phyloP scores from a whole-genome alignment of 192 early-diverging fungal genomes.

The Phycomyces blakesleeanus region DNA sequence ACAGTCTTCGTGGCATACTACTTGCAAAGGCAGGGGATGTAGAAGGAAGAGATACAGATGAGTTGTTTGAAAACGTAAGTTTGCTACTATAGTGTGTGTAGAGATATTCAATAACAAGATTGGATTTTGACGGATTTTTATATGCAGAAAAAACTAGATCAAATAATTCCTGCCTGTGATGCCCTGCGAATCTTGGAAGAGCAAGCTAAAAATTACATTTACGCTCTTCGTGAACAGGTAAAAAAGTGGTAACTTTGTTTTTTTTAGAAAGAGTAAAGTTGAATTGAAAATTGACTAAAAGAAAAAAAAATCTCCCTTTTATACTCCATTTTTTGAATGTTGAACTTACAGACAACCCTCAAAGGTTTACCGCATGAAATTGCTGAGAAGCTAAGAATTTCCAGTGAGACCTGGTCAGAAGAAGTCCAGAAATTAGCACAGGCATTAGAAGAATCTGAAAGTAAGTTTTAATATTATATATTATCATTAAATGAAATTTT shows the following conservation, averaged over 20 bases:
- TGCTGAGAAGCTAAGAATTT: slow-evolving; percentile 10
- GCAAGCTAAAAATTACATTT: slow-evolving; percentile 23
- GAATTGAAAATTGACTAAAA: no score
- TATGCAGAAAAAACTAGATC: background rate
- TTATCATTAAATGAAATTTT: background rate
- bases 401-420: slow-evolving; percentile 21
- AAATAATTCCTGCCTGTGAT: background rate
- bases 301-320: no score
- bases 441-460: slow-evolving; percentile 24
- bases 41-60: slow-evolving; percentile 11
- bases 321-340: no score
- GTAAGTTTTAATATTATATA: slow-evolving; percentile 7
- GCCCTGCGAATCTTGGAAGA: slow-evolving; percentile 14
- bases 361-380: slow-evolving; percentile 13
- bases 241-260: no score
- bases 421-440: slow-evolving; percentile 19
- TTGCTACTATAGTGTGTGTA: background rate
- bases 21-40: slow-evolving; percentile 31
- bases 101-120: background rate
- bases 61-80: background rate
- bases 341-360: background rate
- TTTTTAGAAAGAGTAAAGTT: no score
- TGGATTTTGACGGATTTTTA: no score
- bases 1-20: slow-evolving; percentile 29
- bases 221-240: background rate